phyloP scores from a whole-genome alignment of 2,329 filamentous ascomycete species.

The Raffaelea albimanens region DNA sequence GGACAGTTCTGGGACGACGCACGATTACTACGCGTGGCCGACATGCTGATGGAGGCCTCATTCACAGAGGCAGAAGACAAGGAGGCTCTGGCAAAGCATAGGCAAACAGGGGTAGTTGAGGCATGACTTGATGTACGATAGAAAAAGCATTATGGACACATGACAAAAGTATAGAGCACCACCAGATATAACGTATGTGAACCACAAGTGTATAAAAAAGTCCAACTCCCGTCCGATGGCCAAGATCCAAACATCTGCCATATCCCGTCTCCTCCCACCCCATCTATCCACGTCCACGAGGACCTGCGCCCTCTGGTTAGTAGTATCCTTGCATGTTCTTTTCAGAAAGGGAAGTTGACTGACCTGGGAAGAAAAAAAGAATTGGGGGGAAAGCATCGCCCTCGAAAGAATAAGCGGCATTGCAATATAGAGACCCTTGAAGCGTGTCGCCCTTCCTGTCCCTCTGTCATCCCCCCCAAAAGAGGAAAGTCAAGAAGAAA shows the following conservation, averaged over 20 bases:
- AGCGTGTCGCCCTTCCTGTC: not conserved
- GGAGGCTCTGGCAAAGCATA: constrained; percentile 5
- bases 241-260: too few species aligned
- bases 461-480: not conserved
- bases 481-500: not conserved
- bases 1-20: constrained; percentile 75
- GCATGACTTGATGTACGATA: not conserved
- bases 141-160: not conserved
- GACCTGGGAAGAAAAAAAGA: constrained; percentile 8
- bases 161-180: not conserved
- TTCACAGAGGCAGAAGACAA: constrained; percentile 6
- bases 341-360: constrained; percentile 3
- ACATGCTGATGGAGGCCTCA: constrained; percentile 24
- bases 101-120: constrained; percentile 4
- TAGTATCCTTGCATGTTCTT: constrained; percentile 4
- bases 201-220: too few species aligned
- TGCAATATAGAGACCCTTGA: constrained; percentile 13
- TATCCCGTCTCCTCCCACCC: not conserved
- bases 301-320: constrained; percentile 7
- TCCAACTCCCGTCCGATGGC: too few species aligned
- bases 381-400: constrained; percentile 11
- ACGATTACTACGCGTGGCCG: constrained; percentile 50
- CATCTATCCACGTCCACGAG: not conserved
- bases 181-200: too few species aligned
- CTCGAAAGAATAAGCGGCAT: constrained; percentile 18